Evolutionary conservation across 2,329 filamentous ascomycete species (phyloP), one percentile per base, ranked within the genome.

Genomic region (Alternaria conjuncta): DNA sequence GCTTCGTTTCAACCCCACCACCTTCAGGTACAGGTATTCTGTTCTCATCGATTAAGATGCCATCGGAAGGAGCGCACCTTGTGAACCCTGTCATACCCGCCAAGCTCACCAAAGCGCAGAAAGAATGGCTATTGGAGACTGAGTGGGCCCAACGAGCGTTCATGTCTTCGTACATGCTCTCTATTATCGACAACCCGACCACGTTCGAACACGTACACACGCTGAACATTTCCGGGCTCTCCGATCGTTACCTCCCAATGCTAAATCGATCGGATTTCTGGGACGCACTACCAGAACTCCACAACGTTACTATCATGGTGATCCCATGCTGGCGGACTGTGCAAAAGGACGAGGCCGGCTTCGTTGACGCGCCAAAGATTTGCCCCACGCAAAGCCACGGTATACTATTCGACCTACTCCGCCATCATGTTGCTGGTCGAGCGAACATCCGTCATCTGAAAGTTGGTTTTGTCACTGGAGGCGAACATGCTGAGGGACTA

Each of bases 61-160:
- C 78, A 61, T 30, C 64, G 43, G 70, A 72, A 58, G 63, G 69
- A 60, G 65, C 67, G 50, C 68, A 71, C 61, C 67, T 74, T 65
- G 64, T 70, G 56, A 71, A 67, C 57, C 73, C 78, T 5, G 74
- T 89, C n/a, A 83, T 85, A 44, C 89, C 89, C 4, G 80, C 82
- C 3, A 80, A 82, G 30, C 83, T 92, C n/a, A 87, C 86, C 1
- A 83, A 83, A 61, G 83, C 86, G n/a, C 90, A 92, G 74, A 87
- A 85, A 56, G 89, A 91, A 75, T 89, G 90, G 87, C 78, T 92
- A 2, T 79, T 90, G 41, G 89, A 92, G 74, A 87, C 88, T 4
- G 86, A 89, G 56, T 91, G 89, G 88, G 89, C 89, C 7, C 89
- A 92, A 67, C 83, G 86, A 57, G 89, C 89, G 18, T 89, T 92